These are phyloP conservation scores for Curvularia verruculosa DNA, from an alignment of 2,329 filamentous ascomycete genomes.

Conservation along the genomic window DNA sequence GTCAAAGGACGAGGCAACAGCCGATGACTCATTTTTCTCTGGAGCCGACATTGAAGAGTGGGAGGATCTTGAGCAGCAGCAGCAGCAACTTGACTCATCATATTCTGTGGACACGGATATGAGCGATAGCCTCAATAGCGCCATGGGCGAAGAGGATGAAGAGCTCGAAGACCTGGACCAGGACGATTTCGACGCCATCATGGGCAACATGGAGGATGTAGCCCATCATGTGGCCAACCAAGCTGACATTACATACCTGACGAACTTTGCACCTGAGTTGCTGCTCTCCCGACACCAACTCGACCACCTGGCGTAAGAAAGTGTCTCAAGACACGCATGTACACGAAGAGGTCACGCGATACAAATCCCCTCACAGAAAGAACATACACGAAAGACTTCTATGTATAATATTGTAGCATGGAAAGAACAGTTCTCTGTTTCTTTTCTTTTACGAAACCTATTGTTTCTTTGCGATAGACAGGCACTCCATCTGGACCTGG, in stretches of 20 bases:
- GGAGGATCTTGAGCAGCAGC: constrained; percentile 2
- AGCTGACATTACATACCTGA: constrained; percentile 24
- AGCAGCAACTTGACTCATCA: neutral
- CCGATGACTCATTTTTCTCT: constrained; percentile 18
- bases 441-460: too few relatives aligned
- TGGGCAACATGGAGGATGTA: constrained; percentile 21
- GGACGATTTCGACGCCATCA: constrained; percentile 19
- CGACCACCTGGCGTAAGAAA: constrained; percentile 9
- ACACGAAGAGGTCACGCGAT: neutral
- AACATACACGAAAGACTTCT: neutral
- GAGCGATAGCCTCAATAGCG: neutral
- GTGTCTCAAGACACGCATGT: neutral
- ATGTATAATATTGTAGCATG: neutral
- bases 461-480: too few relatives aligned
- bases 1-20: neutral
- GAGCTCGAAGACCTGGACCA: constrained; percentile 22
- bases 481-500: too few relatives aligned
- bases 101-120: neutral
- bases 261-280: constrained; percentile 30
- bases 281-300: constrained; percentile 18
- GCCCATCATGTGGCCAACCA: constrained; percentile 13
- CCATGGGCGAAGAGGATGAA: constrained; percentile 2
- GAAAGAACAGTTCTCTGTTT: too few relatives aligned
- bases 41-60: constrained; percentile 20
- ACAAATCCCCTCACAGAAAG: neutral